Conservation (phyloP, 2,329 filamentous ascomycete species). For the Fusarium tuaranense region DNA sequence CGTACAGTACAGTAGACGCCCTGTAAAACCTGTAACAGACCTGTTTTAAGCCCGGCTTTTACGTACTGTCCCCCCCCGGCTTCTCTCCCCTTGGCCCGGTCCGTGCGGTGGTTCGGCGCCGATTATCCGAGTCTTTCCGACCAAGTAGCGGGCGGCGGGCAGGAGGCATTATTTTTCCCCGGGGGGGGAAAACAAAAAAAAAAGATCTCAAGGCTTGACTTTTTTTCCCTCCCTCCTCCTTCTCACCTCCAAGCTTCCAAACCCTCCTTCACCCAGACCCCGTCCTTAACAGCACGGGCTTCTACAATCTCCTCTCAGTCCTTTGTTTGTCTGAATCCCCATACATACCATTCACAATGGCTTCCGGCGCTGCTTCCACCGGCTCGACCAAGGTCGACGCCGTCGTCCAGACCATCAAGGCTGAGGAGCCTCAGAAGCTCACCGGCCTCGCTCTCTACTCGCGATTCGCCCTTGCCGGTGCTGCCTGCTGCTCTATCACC, state of each 20-base stretch:
- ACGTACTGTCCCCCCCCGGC: constrained; percentile 14
- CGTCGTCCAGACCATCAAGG: constrained; percentile 56
- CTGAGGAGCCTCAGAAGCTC: constrained; percentile 56
- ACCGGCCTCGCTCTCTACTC: constrained; percentile 82
- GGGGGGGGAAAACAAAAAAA: constrained; percentile 42
- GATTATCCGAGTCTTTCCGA: constrained; percentile 50
- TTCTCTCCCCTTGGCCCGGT: constrained; percentile 43
- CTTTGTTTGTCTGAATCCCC: constrained; percentile 42
- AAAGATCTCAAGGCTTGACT: constrained; percentile 45
- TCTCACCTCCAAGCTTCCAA: constrained; percentile 8
- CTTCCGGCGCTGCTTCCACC: constrained; percentile 50
- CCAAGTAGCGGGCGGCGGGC: constrained; percentile 2
- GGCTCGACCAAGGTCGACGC: constrained; percentile 59
- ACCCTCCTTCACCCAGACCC: constrained; percentile 12
- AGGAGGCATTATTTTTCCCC: constrained; percentile 42
- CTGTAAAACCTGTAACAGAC: not conserved
- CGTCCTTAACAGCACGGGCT: constrained; percentile 22
- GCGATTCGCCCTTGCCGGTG: constrained; percentile 96
- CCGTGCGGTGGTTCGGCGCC: constrained; percentile 42
- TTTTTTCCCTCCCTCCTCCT: constrained; percentile 20
- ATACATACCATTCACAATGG: constrained; percentile 54
- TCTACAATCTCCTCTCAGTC: constrained; percentile 49
- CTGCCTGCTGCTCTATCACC: constrained; percentile 97
- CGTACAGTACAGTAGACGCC: not conserved
- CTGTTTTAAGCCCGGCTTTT: constrained; percentile 10